phyloP scores from a whole-genome alignment of 1,284 basidiomycete genomes.

The Kwoniella shivajii region DNA sequence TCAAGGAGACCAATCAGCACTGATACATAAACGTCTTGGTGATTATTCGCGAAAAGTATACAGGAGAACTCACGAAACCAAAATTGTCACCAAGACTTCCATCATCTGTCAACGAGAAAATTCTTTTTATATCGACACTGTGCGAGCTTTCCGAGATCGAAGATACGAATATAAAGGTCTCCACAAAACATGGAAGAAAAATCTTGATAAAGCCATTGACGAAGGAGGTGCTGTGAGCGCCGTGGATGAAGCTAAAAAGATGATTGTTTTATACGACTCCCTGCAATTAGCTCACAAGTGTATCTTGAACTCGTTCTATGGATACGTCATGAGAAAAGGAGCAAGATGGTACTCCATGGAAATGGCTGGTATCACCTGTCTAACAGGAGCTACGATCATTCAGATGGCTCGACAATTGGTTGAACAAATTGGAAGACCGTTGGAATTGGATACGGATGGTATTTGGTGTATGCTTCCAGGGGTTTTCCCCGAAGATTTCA shows the following conservation, averaged over 20 bases:
- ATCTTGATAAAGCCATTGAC: slow-evolving; percentile 73
- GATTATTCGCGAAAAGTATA: slow-evolving; percentile 99
- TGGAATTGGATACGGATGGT: slow-evolving; percentile 98
- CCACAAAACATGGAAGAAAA: slow-evolving; percentile 99
- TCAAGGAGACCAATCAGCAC: slow-evolving; percentile 82
- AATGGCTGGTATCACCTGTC: slow-evolving; percentile 99
- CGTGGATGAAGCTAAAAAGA: slow-evolving; percentile 96
- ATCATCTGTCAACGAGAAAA: slow-evolving; percentile 99
- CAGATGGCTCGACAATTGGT: slow-evolving; percentile 99
- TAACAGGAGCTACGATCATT: slow-evolving; percentile 98
- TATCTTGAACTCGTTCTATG: slow-evolving; percentile 99
- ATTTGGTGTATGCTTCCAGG: slow-evolving; percentile 99
- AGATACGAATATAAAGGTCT: slow-evolving; percentile 99
- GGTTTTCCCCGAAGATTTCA: slow-evolving; percentile 97
- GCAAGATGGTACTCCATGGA: slow-evolving; percentile 99
- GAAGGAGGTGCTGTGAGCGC: slow-evolving; percentile 76
- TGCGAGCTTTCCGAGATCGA: slow-evolving; percentile 94
- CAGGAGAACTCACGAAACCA: slow-evolving; percentile 98
- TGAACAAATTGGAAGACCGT: slow-evolving; percentile 93
- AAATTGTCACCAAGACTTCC: slow-evolving; percentile 88
- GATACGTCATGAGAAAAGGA: slow-evolving; percentile 99
- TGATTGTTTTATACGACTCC: slow-evolving; percentile 99
- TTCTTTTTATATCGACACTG: slow-evolving; percentile 99
- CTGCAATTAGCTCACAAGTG: slow-evolving; percentile 99
- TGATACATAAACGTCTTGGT: slow-evolving; percentile 94